Evolutionary conservation across 805 yeast genomes (phyloP), one percentile per base, ranked within the genome.

Genomic region (Cyberlindnera bimundalis): DNA sequence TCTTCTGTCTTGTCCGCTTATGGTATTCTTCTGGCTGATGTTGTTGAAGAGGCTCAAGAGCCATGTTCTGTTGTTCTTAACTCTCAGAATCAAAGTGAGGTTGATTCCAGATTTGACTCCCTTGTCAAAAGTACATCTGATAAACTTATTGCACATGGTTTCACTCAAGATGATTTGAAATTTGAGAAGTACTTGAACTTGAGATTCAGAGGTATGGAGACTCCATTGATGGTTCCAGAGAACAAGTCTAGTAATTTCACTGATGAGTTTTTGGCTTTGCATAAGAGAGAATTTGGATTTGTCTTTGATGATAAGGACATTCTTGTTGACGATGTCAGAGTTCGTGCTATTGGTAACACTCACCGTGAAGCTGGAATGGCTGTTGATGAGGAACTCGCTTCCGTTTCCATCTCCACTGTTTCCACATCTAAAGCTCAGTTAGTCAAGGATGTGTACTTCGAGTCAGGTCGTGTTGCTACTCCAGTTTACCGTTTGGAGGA

Each of bases 131-230:
- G 65, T 15, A 80, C 86, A 0, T 50, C 61, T 0, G 49, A 43
- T 5, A 65, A 71, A 32, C 67, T 76, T 28, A 40, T 37, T 2
- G 48, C 55, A 1, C 95, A 88, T 60, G 85, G 86, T 0, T 76
- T 80, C 48, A 29, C 51, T 0, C 60, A 60, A 5, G 59, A 62
- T 4, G 64, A 69, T 18, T 71, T 86, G 18, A 58, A 53, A 19
- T 68, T 72, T 40, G 95, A 88, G 54, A 74, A 74, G 32, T 85
- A 74, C 51, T 64, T 89, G 47, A 89, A 89, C 57, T 66, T 89
- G 70, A 73, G 95, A 55, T 90, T 85, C 57, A 78, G 78, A 47
- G 96, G 96, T 8, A 83, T 96, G n/a, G 96, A 90, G 55, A 84
- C 96, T 3, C 81, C 84, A 29, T 64, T 90, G 47, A 83, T 89